phyloP scores from a whole-genome alignment of 2,329 filamentous ascomycete species.

The Penicillium sp. region DNA sequence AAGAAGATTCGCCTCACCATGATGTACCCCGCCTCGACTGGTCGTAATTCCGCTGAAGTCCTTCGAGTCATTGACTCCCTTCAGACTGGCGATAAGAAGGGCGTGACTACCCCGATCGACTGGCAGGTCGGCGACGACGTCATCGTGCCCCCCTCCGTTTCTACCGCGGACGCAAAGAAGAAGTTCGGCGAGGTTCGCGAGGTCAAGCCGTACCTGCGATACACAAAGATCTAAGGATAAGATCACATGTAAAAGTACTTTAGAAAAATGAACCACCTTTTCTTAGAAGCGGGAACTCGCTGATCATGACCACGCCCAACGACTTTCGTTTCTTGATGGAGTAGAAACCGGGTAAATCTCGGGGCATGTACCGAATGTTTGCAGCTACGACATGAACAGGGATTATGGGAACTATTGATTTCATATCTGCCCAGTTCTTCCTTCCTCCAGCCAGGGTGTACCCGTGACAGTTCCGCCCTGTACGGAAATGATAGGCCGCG shows the following conservation, averaged over 20 bases:
- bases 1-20: slow-evolving; percentile 95
- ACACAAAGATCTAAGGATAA: slow-evolving; percentile 28
- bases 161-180: slow-evolving; percentile 83
- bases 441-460: not conserved
- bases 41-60: slow-evolving; percentile 81
- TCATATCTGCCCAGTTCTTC: not conserved
- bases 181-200: slow-evolving; percentile 77
- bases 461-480: slow-evolving; percentile 23
- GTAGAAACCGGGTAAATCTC: slow-evolving; percentile 21
- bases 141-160: slow-evolving; percentile 84
- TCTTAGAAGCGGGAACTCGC: not conserved
- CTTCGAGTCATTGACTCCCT: slow-evolving; percentile 80
- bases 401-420: slow-evolving; percentile 6
- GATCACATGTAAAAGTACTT: not conserved
- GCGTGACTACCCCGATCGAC: slow-evolving; percentile 87
- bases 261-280: not conserved
- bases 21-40: slow-evolving; percentile 89
- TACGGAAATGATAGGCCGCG: slow-evolving; percentile 27
- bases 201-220: slow-evolving; percentile 58
- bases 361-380: slow-evolving; percentile 1
- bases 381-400: not conserved
- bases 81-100: slow-evolving; percentile 87
- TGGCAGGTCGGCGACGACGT: slow-evolving; percentile 90
- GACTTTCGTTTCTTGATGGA: slow-evolving; percentile 18
- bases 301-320: slow-evolving; percentile 6